Evolutionary conservation across 129 eudicot genomes (phyloP).

Genomic region (Solidago caesia): DNA sequence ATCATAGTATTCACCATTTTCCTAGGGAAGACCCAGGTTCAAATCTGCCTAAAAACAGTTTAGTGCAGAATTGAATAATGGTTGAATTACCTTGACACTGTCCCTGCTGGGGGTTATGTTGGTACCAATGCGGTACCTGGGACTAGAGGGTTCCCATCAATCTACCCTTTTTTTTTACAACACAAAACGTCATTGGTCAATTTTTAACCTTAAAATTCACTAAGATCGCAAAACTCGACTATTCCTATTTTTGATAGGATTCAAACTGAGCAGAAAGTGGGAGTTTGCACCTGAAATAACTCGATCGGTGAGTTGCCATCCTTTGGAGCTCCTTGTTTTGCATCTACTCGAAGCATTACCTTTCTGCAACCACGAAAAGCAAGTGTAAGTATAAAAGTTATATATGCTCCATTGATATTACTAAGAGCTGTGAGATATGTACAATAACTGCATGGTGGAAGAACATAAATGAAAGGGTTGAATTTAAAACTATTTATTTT

Average conservation of each 20-base stretch:
- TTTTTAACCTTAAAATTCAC: conserved; percentile 16
- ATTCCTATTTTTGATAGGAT: conserved; percentile 4
- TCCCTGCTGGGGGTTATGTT: too few species aligned
- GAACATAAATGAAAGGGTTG: background rate
- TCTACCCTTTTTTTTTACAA: too few species aligned
- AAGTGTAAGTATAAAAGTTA: conserved; percentile 6
- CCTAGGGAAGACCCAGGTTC: too few species aligned
- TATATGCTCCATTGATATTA: background rate
- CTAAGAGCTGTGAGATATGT: background rate
- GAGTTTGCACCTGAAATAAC: conserved; percentile 68
- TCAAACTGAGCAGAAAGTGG: background rate
- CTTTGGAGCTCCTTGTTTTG: conserved; percentile 95
- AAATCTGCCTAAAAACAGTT: too few species aligned
- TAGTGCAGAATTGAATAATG: too few species aligned
- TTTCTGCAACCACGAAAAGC: conserved; percentile 52
- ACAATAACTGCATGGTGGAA: background rate
- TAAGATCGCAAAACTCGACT: conserved; percentile 2
- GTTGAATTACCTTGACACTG: too few species aligned
- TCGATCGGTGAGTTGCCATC: conserved; percentile 95
- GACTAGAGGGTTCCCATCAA: too few species aligned
- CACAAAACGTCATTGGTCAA: background rate
- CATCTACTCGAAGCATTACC: conserved; percentile 97
- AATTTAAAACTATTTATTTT: background rate
- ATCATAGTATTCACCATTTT: too few species aligned
- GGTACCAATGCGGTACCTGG: too few species aligned